These are phyloP conservation scores for Podospora pseudoanserina DNA, from an alignment of 495 filamentous ascomycete genomes.

Conservation along the genomic window DNA sequence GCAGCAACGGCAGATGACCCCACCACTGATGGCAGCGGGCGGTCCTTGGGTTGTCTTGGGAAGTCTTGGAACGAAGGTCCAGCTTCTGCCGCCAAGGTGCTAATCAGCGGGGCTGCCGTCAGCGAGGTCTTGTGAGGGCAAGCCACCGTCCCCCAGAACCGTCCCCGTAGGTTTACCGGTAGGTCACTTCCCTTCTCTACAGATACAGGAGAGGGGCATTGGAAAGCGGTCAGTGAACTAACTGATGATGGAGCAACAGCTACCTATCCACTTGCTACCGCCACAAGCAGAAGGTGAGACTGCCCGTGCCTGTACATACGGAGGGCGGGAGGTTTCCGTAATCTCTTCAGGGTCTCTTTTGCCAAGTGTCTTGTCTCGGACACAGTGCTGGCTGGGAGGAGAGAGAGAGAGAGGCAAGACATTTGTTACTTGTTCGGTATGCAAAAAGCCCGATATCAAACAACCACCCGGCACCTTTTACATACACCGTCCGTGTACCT, in stretches of 20 bases:
- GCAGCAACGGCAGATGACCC: conserved; percentile 10
- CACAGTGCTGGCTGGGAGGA: neutral
- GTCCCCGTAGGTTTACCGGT: conserved; percentile 1
- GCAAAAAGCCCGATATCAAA: neutral
- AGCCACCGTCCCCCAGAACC: conserved; percentile 5
- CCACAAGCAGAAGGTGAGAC: neutral
- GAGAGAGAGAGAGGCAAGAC: neutral
- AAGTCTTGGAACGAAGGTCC: conserved; percentile 12
- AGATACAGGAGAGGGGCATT: neutral
- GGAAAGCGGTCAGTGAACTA: neutral
- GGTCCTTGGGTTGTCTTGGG: conserved; percentile 7
- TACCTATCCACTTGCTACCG: too few species aligned
- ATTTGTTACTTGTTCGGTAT: neutral
- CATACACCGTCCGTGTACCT: neutral
- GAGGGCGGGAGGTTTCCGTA: neutral
- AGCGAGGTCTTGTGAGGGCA: conserved; percentile 12
- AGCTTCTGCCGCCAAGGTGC: conserved; percentile 10
- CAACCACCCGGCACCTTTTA: neutral
- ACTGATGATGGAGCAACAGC: too few species aligned
- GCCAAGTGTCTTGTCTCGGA: neutral
- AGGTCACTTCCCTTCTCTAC: neutral
- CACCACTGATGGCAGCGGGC: neutral
- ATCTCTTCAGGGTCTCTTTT: neutral
- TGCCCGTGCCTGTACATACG: neutral
- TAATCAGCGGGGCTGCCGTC: conserved; percentile 11